Evolutionary conservation across 2,329 filamentous ascomycete genomes (phyloP), one percentile per base, ranked within the genome.

Genomic region (Fusarium lateritium): DNA sequence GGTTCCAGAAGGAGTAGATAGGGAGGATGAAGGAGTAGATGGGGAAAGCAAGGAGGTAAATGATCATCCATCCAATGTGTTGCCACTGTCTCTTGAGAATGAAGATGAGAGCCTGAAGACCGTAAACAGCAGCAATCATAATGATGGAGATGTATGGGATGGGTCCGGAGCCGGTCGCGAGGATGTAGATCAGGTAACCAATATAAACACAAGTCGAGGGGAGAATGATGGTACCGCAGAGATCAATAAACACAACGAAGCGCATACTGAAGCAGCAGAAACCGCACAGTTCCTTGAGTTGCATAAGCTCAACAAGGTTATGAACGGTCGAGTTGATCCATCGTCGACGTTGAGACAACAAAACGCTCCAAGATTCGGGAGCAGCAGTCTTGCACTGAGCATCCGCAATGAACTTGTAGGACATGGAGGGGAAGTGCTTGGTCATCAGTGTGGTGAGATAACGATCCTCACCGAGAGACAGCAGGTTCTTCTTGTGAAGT

Each of bases 271-370:
- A 98, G 82, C 93, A 97, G 83, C 96, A 99, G 89, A 99, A 99
- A 72, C 96, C 96, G 77, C 96, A 99, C 80, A 99, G 91, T 76
- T 99, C 94, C 79, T 94, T 92, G 46, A 99, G 86, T 75, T 91
- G 91, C 78, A 97, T 91, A 76, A 99, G 84, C 79, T 99, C 96
- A 26, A 91, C 92, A 77, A 99, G 81, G 79, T 99, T 99, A 85
- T 99, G 96, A 65, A 99, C 92, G 11, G 96, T 99, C 2, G 96
- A 98, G 83, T 99, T 99, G 80, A 99, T 99, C 96, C 96, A 99
- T 79, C 96, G 92, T 84, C 96, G 94, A 86, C 96, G 91, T 79
- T 99, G 96, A n/a, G 96, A 99, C 33, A 99, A 85, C 73, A 99
- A 83, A 74, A 99, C 94, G 76, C 91, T 92, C 93, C 94, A 99